phyloP scores from a whole-genome alignment of 371 early-diverging fungal genomes.

The Mucor irregularis region DNA sequence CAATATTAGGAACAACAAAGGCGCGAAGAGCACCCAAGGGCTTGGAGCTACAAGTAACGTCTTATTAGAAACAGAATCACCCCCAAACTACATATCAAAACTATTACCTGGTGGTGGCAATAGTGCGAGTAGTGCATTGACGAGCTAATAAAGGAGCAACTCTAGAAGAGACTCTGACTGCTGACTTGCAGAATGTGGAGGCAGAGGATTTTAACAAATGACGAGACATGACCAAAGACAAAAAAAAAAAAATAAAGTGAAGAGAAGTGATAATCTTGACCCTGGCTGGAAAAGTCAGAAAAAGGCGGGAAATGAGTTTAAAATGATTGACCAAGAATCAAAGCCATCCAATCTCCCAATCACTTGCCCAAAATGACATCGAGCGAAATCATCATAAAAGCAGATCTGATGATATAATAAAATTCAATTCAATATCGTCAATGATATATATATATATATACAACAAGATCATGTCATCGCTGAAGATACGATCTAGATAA shows the following conservation, averaged over 20 bases:
- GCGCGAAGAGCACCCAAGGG: conserved; percentile 11
- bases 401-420: no score
- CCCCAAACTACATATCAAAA: background rate
- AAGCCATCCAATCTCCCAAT: no score
- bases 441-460: no score
- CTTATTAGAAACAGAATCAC: background rate
- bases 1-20: background rate
- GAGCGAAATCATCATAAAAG: no score
- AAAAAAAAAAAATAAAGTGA: background rate
- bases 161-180: conserved; percentile 3
- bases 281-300: conserved; percentile 17
- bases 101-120: conserved; percentile 5
- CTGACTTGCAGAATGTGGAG: background rate
- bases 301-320: background rate
- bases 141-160: conserved; percentile 5
- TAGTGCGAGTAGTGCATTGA: conserved; percentile 2
- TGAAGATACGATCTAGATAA: no score
- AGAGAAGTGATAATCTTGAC: background rate
- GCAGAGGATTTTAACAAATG: conserved; percentile 10
- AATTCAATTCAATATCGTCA: no score
- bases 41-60: conserved; percentile 1
- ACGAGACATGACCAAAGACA: conserved; percentile 2
- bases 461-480: no score
- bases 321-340: no score
- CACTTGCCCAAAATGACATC: background rate